Evolutionary conservation across 768 basidiomycete species (phyloP), one percentile per base, ranked within the genome.

Genomic region (Tricholoma matsutake): DNA sequence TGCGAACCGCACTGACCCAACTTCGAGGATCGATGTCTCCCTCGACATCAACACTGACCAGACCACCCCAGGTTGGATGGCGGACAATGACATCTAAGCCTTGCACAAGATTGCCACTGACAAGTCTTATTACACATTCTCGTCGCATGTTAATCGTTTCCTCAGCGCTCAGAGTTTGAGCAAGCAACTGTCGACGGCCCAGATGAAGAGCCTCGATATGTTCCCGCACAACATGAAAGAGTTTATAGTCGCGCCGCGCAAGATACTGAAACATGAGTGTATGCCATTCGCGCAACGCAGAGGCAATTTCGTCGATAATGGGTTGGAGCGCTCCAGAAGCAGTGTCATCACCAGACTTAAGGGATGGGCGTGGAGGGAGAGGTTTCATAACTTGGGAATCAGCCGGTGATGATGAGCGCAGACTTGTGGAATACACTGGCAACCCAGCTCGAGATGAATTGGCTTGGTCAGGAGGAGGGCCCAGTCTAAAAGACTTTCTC

Each of bases 291-390:
- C 96, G 87, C 47, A 98, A 77, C 0, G 96, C 96, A 7, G 94
- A 96, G 0, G 96, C 93, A 65, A 98, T 96, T 78, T 98, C 96
- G 75, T 98, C 96, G 55, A 98, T 86, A 69, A 98, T 89, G 9
- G 96, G 96, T 69, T 97, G 95, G 2, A 73, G 77, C 20, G 81
- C 79, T 9, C 96, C 96, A 0, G 89, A 88, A 3, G 84, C 81
- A 2, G 96, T 98, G 66, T 98, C 96, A 70, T 97, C 96, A 37
- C 93, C 94, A 9, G 94, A 92, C 64, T 95, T 96, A 53, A 98
- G 83, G n/a, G 91, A 92, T 6, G 96, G 96, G 47, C 97, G 85
- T 3, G 94, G 95, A 8, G 94, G 94, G 5, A 89, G 78, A 1
- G 88, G 89, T 70, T 94, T 92, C 66, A 82, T 69, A 14, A 83